phyloP scores from a whole-genome alignment of 2,329 filamentous ascomycete species.

The Botryotinia convoluta region DNA sequence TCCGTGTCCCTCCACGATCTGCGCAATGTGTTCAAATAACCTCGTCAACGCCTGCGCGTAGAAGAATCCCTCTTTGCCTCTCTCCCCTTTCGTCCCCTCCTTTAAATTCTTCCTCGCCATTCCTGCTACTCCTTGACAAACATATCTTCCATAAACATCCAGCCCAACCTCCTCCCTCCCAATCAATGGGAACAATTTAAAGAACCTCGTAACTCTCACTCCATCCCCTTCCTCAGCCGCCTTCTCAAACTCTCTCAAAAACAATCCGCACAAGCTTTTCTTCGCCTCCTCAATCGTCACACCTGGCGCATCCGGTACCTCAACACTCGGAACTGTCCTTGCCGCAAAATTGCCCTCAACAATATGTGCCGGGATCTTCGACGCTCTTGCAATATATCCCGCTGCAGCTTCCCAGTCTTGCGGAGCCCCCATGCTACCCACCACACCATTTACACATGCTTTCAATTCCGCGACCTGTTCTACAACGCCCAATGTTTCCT shows the following conservation, averaged over 20 bases:
- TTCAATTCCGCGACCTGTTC: conserved; percentile 97
- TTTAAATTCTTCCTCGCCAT: conserved; percentile 79
- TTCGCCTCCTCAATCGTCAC: conserved; percentile 83
- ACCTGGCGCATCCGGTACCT: conserved; percentile 88
- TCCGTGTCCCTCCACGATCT: conserved; percentile 91
- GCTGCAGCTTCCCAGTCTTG: conserved; percentile 99
- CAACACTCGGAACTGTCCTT: conserved; percentile 88
- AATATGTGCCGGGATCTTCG: conserved; percentile 76
- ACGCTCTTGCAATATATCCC: conserved; percentile 79
- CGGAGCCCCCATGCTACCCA: conserved; percentile 93
- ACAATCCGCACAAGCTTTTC: conserved; percentile 85
- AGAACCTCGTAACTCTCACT: conserved; percentile 88
- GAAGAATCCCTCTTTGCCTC: conserved; percentile 69
- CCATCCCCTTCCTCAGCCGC: conserved; percentile 85
- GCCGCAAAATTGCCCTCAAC: conserved; percentile 83
- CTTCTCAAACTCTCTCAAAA: conserved; percentile 91
- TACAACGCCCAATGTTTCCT: conserved; percentile 85
- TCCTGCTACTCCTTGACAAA: conserved; percentile 89
- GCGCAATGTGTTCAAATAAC: conserved; percentile 94
- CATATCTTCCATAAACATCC: conserved; percentile 93
- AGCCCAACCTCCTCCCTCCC: conserved; percentile 83
- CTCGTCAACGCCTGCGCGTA: conserved; percentile 88
- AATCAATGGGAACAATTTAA: conserved; percentile 95
- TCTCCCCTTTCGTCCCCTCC: conserved; percentile 49
- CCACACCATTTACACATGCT: conserved; percentile 89